Evolutionary conservation across 2,329 filamentous ascomycete genomes (phyloP), one percentile per base, ranked within the genome.

Genomic region (Aspergillus thermomutatus): DNA sequence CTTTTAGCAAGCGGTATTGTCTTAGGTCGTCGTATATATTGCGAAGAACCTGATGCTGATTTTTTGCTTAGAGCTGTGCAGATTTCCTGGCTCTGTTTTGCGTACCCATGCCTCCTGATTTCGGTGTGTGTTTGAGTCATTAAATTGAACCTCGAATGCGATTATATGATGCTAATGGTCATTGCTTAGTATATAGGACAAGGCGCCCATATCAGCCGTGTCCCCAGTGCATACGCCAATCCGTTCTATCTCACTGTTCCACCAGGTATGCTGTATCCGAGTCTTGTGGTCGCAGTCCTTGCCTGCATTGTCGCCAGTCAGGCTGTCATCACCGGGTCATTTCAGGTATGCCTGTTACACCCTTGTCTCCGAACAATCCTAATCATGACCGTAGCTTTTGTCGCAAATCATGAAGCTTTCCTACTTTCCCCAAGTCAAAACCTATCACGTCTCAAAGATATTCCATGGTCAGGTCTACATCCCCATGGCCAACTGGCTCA

Each of bases 401-500:
- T 80, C 83, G 1, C 88, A 91, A 72, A 82, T 91, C 59, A 91
- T 91, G 86, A 88, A 86, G 56, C 73, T 85, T 4, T 83, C 80
- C 0, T 92, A 92, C 69, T 91, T 90, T 60, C 90, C 90, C 0
- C 88, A 91, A 60, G 86, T 92, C 69, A 86, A 88, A 64, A 80
- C 89, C 3, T 80, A 88, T 1, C 88, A 92, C 66, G 91, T 88
- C 0, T 89, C 86, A 5, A 82, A 80, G 37, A 80, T 75, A 2
- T 90, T 90, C 61, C 85, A 91, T 64, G 88, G 88, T 2, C 89
- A 93, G 66, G 78, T 92, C 0, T 92, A 91, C 65, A 85, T 93
- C 17, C 89, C 89, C 0, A 75, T 89, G 11, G 84, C 86, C 3
- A 92, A 92, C 66, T 92, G 89, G 87, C 75, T 92, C 1, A 78